phyloP scores from a whole-genome alignment of 352 stramenopile genomes.

The Phytophthora cajani region DNA sequence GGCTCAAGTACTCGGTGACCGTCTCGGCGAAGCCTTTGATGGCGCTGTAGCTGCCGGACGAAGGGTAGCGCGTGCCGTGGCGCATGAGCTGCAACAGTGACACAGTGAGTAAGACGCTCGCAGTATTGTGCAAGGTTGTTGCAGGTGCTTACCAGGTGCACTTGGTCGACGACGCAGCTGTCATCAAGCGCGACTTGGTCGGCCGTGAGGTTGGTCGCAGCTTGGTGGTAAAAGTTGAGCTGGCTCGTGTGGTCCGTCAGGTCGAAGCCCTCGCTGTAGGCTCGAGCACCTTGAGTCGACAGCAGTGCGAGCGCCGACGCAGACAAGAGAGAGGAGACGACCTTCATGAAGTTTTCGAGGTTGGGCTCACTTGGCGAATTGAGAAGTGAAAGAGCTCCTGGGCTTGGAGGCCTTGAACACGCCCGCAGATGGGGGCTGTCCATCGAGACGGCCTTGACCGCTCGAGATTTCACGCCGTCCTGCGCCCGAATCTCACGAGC shows the following conservation, averaged over 20 bases:
- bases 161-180: constrained; percentile 55
- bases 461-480: background rate
- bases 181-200: constrained; percentile 50
- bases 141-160: constrained; percentile 39
- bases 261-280: constrained; percentile 56
- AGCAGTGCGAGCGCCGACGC: constrained; percentile 12
- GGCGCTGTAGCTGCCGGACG: constrained; percentile 55
- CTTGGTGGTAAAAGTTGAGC: constrained; percentile 66
- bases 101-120: background rate
- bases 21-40: constrained; percentile 42
- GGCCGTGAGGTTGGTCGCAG: constrained; percentile 42
- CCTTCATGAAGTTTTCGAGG: constrained; percentile 39
- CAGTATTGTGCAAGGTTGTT: too few relatives aligned
- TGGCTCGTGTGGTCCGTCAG: constrained; percentile 66
- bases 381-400: constrained; percentile 30
- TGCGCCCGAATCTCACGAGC: constrained; percentile 2
- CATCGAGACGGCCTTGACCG: background rate
- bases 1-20: constrained; percentile 36
- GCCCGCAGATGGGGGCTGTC: background rate
- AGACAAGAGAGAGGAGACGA: constrained; percentile 28
- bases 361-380: constrained; percentile 26
- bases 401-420: background rate
- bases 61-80: constrained; percentile 66
- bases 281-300: constrained; percentile 5
- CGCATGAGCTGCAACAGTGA: constrained; percentile 38